Evolutionary conservation across 345 rosid species (phyloP).

Genomic region (Brassica incana): DNA sequence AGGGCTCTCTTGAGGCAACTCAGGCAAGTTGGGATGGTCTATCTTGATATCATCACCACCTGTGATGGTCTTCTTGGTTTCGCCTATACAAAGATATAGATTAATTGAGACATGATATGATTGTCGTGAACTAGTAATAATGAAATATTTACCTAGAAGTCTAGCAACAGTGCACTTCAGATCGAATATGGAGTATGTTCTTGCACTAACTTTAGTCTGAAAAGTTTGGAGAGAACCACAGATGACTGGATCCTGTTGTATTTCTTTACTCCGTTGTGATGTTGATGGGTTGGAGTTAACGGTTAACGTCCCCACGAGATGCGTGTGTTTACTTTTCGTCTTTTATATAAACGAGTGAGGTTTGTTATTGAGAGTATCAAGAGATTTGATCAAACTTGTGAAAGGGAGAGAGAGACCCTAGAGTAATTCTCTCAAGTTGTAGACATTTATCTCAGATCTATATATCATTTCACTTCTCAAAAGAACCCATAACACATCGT

Average conservation of each 20-base stretch:
- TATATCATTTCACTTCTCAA: no score
- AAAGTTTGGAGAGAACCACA: not conserved
- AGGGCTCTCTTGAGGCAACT: not conserved
- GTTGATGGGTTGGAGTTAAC: no score
- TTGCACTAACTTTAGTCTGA: not conserved
- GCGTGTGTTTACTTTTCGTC: no score
- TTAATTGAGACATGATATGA: not conserved
- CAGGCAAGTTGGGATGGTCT: not conserved
- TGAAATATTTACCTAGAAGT: not conserved
- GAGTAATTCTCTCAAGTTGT: no score
- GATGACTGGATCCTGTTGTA: not conserved
- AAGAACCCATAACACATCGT: not conserved
- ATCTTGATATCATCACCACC: not conserved
- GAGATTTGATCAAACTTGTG: no score
- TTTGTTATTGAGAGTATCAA: no score
- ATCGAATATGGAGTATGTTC: not conserved
- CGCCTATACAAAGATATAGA: not conserved
- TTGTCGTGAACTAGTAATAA: not conserved
- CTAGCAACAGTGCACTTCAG: not conserved
- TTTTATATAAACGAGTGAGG: no score
- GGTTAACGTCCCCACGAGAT: no score
- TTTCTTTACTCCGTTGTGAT: not conserved
- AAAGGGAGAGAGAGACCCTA: no score
- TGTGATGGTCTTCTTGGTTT: not conserved
- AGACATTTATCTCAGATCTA: no score